Evolutionary conservation across 208 protist genomes (phyloP).

Genomic region (Plasmodiophora brassicae): DNA sequence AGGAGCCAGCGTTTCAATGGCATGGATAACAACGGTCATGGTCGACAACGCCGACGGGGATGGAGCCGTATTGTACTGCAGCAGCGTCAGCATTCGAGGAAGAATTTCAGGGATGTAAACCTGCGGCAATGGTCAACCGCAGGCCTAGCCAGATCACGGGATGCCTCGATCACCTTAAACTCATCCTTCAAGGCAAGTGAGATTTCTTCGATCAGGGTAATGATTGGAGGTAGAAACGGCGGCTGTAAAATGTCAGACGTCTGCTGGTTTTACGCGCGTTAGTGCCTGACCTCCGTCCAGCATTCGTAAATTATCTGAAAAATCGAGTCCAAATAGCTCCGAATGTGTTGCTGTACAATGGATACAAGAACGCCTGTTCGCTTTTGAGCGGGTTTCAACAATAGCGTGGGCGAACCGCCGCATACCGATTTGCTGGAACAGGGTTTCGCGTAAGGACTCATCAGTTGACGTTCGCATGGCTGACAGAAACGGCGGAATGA

Average conservation of each 20-base stretch:
- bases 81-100: conserved; percentile 57
- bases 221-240: conserved; percentile 53
- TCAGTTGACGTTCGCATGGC: conserved; percentile 59
- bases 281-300: conserved; percentile 38
- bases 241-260: neutral
- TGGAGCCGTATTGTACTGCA: conserved; percentile 30
- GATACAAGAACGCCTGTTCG: conserved; percentile 62
- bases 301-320: conserved; percentile 49
- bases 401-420: neutral
- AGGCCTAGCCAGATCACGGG: no score
- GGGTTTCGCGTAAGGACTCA: conserved; percentile 57
- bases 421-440: conserved; percentile 57
- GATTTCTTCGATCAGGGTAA: conserved; percentile 76
- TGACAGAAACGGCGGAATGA: conserved; percentile 74
- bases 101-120: conserved; percentile 68
- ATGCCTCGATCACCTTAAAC: no score
- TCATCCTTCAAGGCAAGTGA: conserved; percentile 71
- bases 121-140: neutral
- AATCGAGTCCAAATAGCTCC: conserved; percentile 53
- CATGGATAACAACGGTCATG: neutral
- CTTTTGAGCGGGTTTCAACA: conserved; percentile 33
- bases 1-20: conserved; percentile 60
- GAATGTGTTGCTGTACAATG: conserved; percentile 73
- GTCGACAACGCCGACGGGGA: conserved; percentile 35
- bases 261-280: no score